Evolutionary conservation across 768 basidiomycete species (phyloP).

Genomic region (Pluteus cervinus): DNA sequence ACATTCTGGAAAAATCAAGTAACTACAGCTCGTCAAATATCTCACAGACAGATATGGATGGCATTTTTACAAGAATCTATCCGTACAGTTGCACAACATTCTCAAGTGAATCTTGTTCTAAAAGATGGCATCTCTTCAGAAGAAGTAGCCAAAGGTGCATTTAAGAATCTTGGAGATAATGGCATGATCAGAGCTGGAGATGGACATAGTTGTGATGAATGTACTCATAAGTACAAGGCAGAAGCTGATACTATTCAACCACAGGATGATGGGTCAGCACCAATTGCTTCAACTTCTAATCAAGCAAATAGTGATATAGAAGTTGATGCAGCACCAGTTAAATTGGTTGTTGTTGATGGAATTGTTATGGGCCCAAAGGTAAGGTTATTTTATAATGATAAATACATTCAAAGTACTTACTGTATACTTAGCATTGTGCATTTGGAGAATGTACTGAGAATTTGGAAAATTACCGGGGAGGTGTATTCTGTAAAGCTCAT

Average conservation of each 20-base stretch:
- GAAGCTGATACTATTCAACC: neutral
- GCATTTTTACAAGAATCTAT: constrained; percentile 17
- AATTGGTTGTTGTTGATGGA: constrained; percentile 3
- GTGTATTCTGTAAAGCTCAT: constrained; percentile 18
- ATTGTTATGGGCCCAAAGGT: neutral
- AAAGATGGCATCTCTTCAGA: constrained; percentile 6
- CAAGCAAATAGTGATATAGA: neutral
- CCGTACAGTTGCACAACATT: constrained; percentile 7
- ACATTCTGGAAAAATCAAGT: constrained; percentile 11
- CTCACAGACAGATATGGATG: constrained; percentile 11
- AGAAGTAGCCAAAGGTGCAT: constrained; percentile 12
- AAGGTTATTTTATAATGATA: neutral
- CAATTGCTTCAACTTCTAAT: too few relatives aligned
- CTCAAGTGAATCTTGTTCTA: constrained; percentile 4
- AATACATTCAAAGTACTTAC: too few relatives aligned
- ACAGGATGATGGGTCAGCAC: neutral
- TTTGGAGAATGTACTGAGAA: constrained; percentile 13
- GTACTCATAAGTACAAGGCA: constrained; percentile 1
- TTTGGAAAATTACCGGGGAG: constrained; percentile 15
- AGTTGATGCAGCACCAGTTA: neutral
- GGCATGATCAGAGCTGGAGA: constrained; percentile 8
- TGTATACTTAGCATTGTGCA: constrained; percentile 20
- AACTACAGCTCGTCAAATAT: too few relatives aligned
- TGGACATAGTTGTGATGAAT: constrained; percentile 4
- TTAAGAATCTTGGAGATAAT: constrained; percentile 7